phyloP scores from a whole-genome alignment of 2,329 filamentous ascomycete genomes.

The Alternaria angustiovoidea region DNA sequence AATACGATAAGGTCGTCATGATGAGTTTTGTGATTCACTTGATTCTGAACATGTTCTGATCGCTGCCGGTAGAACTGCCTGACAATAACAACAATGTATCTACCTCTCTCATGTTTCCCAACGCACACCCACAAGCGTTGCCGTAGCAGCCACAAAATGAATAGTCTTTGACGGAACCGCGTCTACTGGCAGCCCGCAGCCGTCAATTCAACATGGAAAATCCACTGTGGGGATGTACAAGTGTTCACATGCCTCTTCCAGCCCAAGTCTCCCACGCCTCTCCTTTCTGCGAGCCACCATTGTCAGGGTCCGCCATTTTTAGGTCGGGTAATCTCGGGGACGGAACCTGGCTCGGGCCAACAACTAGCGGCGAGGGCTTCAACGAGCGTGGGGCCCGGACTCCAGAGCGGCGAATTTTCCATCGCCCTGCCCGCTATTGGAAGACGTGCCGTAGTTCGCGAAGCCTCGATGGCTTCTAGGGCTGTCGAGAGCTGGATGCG shows the following conservation, averaged over 20 bases:
- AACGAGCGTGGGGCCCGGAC: conserved; percentile 22
- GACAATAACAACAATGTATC: neutral
- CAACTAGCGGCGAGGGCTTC: conserved; percentile 20
- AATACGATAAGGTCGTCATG: neutral
- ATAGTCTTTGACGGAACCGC: conserved; percentile 20
- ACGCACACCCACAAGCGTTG: conserved; percentile 23
- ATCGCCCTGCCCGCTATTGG: conserved; percentile 24
- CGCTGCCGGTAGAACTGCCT: neutral
- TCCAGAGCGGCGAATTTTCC: conserved; percentile 29
- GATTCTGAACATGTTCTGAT: fast-evolving
- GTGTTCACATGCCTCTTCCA: conserved; percentile 34
- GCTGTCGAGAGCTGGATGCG: neutral
- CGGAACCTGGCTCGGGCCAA: conserved; percentile 23
- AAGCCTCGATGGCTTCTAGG: conserved; percentile 15
- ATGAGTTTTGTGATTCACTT: neutral
- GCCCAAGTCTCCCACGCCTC: conserved; percentile 17
- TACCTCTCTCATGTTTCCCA: neutral
- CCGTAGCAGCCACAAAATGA: conserved; percentile 31
- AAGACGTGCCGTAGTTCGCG: conserved; percentile 20
- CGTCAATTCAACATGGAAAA: conserved; percentile 19
- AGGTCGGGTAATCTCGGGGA: conserved; percentile 30
- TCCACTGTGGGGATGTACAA: conserved; percentile 31
- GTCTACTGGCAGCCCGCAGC: conserved; percentile 21
- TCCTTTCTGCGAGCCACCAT: conserved; percentile 15
- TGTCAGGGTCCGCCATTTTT: conserved; percentile 27